Evolutionary conservation across 2,329 filamentous ascomycete species (phyloP).

Genomic region (Pestalotiopsis sp.): DNA sequence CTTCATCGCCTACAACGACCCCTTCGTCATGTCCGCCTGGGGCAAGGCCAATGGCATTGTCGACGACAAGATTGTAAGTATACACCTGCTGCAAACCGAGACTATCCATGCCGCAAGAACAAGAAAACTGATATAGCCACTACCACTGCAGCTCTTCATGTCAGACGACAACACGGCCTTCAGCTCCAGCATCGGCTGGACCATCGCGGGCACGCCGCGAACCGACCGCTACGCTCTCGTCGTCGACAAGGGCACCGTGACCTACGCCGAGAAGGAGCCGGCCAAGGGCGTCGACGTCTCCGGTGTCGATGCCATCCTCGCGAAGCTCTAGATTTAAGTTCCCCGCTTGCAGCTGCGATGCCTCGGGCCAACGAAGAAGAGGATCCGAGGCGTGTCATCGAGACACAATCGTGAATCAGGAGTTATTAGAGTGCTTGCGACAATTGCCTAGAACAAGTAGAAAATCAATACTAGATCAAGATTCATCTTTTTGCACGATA

Average conservation of each 20-base stretch:
- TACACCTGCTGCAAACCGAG: background rate
- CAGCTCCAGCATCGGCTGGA: constrained; percentile 77
- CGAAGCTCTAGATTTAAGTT: constrained; percentile 12
- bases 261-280: constrained; percentile 73
- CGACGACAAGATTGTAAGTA: constrained; percentile 59
- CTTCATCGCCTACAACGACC: constrained; percentile 80
- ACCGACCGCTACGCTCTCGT: constrained; percentile 77
- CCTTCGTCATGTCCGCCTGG: constrained; percentile 85
- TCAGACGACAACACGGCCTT: constrained; percentile 68
- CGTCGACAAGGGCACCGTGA: constrained; percentile 78
- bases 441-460: background rate
- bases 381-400: too few species aligned
- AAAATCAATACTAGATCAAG: background rate
- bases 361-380: too few species aligned
- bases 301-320: constrained; percentile 51
- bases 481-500: background rate
- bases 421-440: background rate
- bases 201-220: constrained; percentile 57
- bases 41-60: constrained; percentile 80
- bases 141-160: constrained; percentile 62
- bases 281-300: constrained; percentile 48
- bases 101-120: background rate
- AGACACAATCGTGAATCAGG: too few species aligned
- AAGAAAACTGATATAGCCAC: background rate
- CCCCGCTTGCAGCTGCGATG: background rate